Conservation (phyloP, 129 eudicot species). For the Sambucus nigra region DNA sequence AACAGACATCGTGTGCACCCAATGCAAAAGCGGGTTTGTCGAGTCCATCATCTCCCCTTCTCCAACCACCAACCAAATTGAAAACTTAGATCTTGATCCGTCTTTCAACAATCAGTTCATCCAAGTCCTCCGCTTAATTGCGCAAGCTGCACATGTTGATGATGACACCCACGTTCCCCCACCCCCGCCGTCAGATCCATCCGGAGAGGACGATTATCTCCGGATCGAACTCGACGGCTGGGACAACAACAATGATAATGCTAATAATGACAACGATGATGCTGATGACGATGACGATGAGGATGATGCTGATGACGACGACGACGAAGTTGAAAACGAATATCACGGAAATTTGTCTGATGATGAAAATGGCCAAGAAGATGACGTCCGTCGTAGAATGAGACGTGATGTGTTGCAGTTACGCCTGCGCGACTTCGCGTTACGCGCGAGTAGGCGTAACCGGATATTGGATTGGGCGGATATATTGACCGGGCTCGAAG, state of each 20-base stretch:
- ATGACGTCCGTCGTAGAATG: constrained; percentile 24
- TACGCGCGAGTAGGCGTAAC: constrained; percentile 40
- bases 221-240: constrained; percentile 72
- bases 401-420: constrained; percentile 46
- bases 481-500: constrained; percentile 75
- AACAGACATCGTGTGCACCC: constrained; percentile 51
- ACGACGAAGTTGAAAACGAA: constrained; percentile 19
- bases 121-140: constrained; percentile 60
- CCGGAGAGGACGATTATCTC: constrained; percentile 47
- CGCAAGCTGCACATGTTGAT: constrained; percentile 60
- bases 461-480: constrained; percentile 82
- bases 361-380: constrained; percentile 23
- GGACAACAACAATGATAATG: constrained; percentile 35
- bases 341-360: background rate
- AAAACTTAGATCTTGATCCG: no score
- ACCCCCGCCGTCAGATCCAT: constrained; percentile 39
- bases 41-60: constrained; percentile 38
- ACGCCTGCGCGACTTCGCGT: constrained; percentile 53
- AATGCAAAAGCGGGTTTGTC: constrained; percentile 78
- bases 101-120: constrained; percentile 46
- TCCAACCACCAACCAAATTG: constrained; percentile 16
- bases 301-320: constrained; percentile 13
- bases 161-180: constrained; percentile 44
- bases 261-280: constrained; percentile 19
- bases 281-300: constrained; percentile 24